Conservation (phyloP, 148 eudicot species). For the Heliosperma pusillum region DNA sequence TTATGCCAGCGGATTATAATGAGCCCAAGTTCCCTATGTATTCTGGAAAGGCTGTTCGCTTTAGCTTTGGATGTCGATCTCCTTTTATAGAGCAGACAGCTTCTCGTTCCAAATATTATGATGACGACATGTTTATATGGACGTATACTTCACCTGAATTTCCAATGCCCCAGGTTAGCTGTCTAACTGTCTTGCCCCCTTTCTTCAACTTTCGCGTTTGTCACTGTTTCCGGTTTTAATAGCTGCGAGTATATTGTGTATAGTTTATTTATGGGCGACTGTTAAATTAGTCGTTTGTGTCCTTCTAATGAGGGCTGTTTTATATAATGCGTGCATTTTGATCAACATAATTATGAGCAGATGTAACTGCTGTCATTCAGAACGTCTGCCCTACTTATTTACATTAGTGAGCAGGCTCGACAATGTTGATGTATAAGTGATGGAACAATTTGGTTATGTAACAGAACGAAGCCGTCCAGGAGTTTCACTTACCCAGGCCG, state of each 20-base stretch:
- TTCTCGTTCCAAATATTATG: slow-evolving; percentile 23
- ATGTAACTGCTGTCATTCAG: too few species aligned
- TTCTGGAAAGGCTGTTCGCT: slow-evolving; percentile 63
- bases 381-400: neutral
- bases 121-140: slow-evolving; percentile 68
- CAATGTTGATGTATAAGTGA: neutral
- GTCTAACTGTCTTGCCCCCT: neutral
- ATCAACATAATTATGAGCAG: too few species aligned
- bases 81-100: slow-evolving; percentile 24
- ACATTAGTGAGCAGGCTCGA: neutral
- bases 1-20: slow-evolving; percentile 43
- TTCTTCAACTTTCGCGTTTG: neutral
- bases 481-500: slow-evolving; percentile 59
- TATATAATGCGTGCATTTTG: too few species aligned
- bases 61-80: slow-evolving; percentile 51
- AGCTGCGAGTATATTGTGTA: neutral
- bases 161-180: slow-evolving; percentile 61
- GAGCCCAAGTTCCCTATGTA: slow-evolving; percentile 50
- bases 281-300: too few species aligned
- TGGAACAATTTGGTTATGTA: slow-evolving; percentile 3
- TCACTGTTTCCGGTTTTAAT: neutral
- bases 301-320: too few species aligned
- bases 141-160: slow-evolving; percentile 68
- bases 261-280: too few species aligned
- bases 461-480: slow-evolving; percentile 61